phyloP scores from a whole-genome alignment of 768 basidiomycete species.

The Lactifluus hygrophoroides region DNA sequence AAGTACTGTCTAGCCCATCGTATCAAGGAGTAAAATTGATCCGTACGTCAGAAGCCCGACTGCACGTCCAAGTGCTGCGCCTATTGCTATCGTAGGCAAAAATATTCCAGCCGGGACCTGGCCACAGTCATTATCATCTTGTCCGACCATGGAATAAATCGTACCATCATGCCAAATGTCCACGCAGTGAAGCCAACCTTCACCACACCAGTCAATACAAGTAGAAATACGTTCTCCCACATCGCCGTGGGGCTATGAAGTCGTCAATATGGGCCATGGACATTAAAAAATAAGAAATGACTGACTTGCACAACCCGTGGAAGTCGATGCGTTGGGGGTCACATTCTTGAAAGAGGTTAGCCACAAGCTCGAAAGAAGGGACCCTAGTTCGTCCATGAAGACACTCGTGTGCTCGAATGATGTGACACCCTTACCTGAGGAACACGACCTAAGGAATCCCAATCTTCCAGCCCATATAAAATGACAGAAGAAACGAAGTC shows the following conservation, averaged over 20 bases:
- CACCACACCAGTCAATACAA: conserved; percentile 50
- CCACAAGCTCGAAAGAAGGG: conserved; percentile 73
- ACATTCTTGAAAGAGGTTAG: conserved; percentile 80
- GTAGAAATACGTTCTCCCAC: conserved; percentile 58
- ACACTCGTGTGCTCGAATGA: neutral
- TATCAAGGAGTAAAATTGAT: neutral
- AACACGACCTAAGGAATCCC: conserved; percentile 48
- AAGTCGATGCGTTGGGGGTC: conserved; percentile 56
- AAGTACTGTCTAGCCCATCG: neutral
- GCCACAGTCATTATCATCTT: neutral
- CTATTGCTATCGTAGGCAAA: conserved; percentile 66
- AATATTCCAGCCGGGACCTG: conserved; percentile 73
- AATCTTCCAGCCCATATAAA: neutral
- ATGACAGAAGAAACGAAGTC: neutral
- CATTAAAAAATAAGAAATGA: neutral
- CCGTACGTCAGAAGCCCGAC: conserved; percentile 59
- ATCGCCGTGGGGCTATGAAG: conserved; percentile 48
- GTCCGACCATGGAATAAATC: neutral
- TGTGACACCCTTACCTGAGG: conserved; percentile 35
- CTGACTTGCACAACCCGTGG: conserved; percentile 77
- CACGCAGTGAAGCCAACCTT: conserved; percentile 61
- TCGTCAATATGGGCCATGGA: neutral
- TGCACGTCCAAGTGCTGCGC: conserved; percentile 64
- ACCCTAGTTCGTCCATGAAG: conserved; percentile 33
- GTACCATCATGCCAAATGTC: conserved; percentile 74